A percentile compares a stretch with the other conserved stretches of the same genome.
Evolutionary conservation across 1,284 basidiomycete genomes (phyloP).

Genomic region (Irpex rosettiformis): DNA sequence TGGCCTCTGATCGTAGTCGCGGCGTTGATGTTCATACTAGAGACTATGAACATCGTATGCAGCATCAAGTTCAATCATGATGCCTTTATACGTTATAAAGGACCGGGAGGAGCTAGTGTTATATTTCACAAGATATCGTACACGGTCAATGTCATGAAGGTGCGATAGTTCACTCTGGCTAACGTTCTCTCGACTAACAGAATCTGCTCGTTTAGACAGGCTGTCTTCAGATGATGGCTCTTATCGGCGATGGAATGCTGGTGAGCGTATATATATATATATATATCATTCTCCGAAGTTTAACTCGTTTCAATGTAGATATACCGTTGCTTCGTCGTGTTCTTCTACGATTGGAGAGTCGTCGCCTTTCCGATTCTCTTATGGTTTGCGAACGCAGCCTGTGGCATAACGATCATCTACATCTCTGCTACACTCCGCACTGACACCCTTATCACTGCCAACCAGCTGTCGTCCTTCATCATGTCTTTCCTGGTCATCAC

Average conservation of each 20-base stretch:
- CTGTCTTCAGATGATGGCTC: conserved; percentile 2
- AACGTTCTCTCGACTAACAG: not conserved
- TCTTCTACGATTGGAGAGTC: not conserved
- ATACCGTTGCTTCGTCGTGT: conserved; percentile 8
- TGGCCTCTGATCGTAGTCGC: conserved; percentile 6
- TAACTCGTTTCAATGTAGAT: not conserved
- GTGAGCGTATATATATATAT: not conserved
- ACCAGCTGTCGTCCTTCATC: conserved; percentile 3
- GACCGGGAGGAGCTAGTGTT: not conserved
- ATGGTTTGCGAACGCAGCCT: conserved; percentile 2
- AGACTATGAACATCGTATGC: conserved; percentile 5
- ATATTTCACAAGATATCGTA: conserved; percentile 7
- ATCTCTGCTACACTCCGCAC: not conserved
- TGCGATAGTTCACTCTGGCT: not conserved
- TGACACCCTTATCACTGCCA: conserved; percentile 2
- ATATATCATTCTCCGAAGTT: not conserved
- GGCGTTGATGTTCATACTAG: conserved; percentile 5
- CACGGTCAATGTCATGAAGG: conserved; percentile 10
- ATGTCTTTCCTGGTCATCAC: conserved; percentile 5
- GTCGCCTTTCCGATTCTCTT: conserved; percentile 1
- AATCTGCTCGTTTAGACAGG: conserved; percentile 5
- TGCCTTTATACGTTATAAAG: conserved; percentile 8
- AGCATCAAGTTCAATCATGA: conserved; percentile 7
- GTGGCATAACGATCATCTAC: not conserved
- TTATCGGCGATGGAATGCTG: conserved; percentile 9